Evolutionary conservation across 2,329 filamentous ascomycete genomes (phyloP).

Genomic region (Microascus cirrosus): DNA sequence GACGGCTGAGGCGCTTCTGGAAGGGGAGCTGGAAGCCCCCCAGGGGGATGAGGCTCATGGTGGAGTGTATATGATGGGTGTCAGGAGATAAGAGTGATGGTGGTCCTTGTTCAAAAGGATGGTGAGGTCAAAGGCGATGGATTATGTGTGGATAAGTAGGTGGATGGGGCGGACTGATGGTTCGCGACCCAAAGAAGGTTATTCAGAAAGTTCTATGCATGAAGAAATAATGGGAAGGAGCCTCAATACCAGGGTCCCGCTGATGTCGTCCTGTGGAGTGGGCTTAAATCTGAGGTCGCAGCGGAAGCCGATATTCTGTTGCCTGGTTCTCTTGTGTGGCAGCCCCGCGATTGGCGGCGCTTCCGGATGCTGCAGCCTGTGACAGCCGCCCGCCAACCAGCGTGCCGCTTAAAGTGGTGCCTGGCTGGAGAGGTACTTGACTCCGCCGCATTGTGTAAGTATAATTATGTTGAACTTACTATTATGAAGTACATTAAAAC

Average conservation of each 20-base stretch:
- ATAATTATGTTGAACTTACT: too few relatives aligned
- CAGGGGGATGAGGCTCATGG: conserved; percentile 39
- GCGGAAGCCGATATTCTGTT: background rate
- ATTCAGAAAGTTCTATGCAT: background rate
- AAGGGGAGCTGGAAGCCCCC: conserved; percentile 45
- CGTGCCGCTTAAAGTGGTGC: background rate
- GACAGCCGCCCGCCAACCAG: background rate
- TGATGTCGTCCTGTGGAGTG: background rate
- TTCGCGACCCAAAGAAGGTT: background rate
- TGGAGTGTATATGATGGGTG: background rate
- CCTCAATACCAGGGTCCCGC: background rate
- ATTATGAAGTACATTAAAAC: too few relatives aligned
- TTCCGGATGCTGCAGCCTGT: background rate
- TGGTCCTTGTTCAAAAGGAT: background rate
- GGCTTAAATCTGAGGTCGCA: background rate
- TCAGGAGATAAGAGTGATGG: background rate
- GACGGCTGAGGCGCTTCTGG: conserved; percentile 53
- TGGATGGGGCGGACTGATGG: too few relatives aligned
- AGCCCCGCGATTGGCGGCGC: background rate
- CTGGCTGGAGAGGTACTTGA: background rate
- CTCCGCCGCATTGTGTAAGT: background rate
- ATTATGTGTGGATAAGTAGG: background rate
- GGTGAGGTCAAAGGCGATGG: background rate
- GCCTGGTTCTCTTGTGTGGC: background rate
- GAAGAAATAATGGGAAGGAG: background rate